These are phyloP conservation scores for Thelonectria blattea DNA, from an alignment of 2,329 filamentous ascomycete species.

Conservation along the genomic window DNA sequence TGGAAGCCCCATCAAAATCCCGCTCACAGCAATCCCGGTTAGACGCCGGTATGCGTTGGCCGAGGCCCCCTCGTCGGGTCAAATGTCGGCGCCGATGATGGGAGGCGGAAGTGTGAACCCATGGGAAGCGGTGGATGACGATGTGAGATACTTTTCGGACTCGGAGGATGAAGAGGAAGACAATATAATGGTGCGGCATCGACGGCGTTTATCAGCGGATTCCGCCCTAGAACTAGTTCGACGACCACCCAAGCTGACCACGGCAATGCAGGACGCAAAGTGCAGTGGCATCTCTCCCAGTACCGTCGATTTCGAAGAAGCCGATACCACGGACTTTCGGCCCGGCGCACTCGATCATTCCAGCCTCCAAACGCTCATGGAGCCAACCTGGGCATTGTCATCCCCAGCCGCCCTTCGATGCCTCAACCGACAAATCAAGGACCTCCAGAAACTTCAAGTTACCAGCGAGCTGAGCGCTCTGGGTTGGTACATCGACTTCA, in stretches of 20 bases:
- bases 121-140: constrained; percentile 15
- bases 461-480: constrained; percentile 66
- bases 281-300: too few species aligned
- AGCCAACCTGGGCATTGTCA: constrained; percentile 40
- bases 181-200: constrained; percentile 24
- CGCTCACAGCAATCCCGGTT: constrained; percentile 36
- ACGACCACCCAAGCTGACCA: constrained; percentile 23
- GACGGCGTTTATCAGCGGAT: constrained; percentile 29
- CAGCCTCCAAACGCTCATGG: constrained; percentile 66
- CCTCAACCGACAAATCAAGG: constrained; percentile 60
- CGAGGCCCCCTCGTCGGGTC: neutral
- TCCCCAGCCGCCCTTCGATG: constrained; percentile 35
- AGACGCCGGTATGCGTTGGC: constrained; percentile 23
- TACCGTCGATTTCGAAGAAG: neutral
- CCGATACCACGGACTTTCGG: constrained; percentile 56
- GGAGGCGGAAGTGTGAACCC: neutral
- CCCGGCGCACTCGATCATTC: constrained; percentile 69
- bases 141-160: constrained; percentile 31
- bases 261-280: constrained; percentile 19
- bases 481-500: constrained; percentile 82
- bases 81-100: neutral
- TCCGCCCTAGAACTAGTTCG: constrained; percentile 27
- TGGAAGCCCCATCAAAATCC: constrained; percentile 30
- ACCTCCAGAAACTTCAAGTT: constrained; percentile 68
- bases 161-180: constrained; percentile 27